A percentile compares a stretch with the other conserved stretches of the same genome.
Conservation (phyloP, 352 stramenopile species). For the Phytophthora fragariae region DNA sequence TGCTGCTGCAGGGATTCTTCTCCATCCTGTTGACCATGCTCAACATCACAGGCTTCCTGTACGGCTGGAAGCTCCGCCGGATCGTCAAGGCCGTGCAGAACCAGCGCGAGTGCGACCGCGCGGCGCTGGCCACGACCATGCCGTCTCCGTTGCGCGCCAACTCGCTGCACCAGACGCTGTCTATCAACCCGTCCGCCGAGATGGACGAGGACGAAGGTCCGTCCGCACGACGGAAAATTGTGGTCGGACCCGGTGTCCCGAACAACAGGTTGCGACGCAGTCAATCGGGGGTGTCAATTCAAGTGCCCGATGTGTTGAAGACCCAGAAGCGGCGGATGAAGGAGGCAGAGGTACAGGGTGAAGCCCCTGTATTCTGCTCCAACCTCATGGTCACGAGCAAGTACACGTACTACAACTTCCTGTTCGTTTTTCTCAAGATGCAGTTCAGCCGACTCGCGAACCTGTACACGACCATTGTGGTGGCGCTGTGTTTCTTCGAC, state of each 20-base stretch:
- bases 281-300: slow-evolving; percentile 31
- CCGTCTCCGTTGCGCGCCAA: slow-evolving; percentile 52
- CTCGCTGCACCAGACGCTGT: slow-evolving; percentile 68
- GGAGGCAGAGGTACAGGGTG: slow-evolving; percentile 34
- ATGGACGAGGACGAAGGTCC: slow-evolving; percentile 50
- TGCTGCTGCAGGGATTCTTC: slow-evolving; percentile 90
- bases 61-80: slow-evolving; percentile 89
- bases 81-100: slow-evolving; percentile 88
- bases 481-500: slow-evolving; percentile 90
- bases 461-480: slow-evolving; percentile 90
- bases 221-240: slow-evolving; percentile 52
- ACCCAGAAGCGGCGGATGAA: slow-evolving; percentile 39
- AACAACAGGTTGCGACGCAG: slow-evolving; percentile 31
- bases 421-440: slow-evolving; percentile 91
- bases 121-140: slow-evolving; percentile 82
- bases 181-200: slow-evolving; percentile 60
- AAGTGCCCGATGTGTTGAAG: slow-evolving; percentile 34
- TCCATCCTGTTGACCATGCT: slow-evolving; percentile 82
- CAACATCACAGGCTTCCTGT: slow-evolving; percentile 82
- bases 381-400: slow-evolving; percentile 90
- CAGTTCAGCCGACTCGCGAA: slow-evolving; percentile 92
- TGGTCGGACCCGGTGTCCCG: slow-evolving; percentile 41
- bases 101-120: slow-evolving; percentile 82
- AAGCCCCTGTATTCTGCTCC: slow-evolving; percentile 58
- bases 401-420: slow-evolving; percentile 93